Base-by-base conservation (phyloP, 2,329 filamentous ascomycete species). In the Pezicula radicicola region DNA sequence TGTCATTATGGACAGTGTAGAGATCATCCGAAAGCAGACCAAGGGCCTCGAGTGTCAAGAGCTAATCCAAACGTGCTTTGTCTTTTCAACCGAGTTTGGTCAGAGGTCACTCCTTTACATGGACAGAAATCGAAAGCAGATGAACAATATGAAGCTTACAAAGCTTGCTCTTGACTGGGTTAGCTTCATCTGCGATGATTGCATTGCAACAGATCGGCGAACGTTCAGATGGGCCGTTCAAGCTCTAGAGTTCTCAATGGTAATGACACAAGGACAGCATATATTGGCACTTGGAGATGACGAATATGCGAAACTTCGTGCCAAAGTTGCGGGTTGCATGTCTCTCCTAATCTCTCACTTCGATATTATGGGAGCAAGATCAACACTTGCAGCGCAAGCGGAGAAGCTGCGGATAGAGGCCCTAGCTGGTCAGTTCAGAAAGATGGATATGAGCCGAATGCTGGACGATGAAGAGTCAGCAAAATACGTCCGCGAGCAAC, bases 71-170 rank as follows among this genome's bases (percentile, higher is more conserved):
- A 96, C 91, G 5, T 99, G 93, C 71, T 99, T 97, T 69, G 89
- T 95, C 39, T 99, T 97, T 64, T 94, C 94, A n/a, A 97, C 94
- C 0, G 94, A 99, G 68, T 99, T 99, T 60, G 94, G 94, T 42
- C 93, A 97, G 68, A 87, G 94, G 58, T 97, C 93, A 2, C 81
- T 96, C 46, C 84, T 94, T 18, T 95, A 96, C 73, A 94, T 99
- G 85, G 94, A 99, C 71, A 88, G 89, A 68, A 97, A 96, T 66
- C 80, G 94, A 50, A 87, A 93, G 46, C 90, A 95, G 60, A 95
- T 97, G 89, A 97, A 97, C 73, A 97, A 96, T 69, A 80, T 96
- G 60, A 96, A 96, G 68, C 80, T 99, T 50, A 96, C 93, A 12
- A 90, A 96, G 66, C 78, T 99, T 49, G 91, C 92, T 4, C 77